Evolutionary conservation across 2,329 filamentous ascomycete genomes (phyloP).

Genomic region (Colletotrichum paranaense): DNA sequence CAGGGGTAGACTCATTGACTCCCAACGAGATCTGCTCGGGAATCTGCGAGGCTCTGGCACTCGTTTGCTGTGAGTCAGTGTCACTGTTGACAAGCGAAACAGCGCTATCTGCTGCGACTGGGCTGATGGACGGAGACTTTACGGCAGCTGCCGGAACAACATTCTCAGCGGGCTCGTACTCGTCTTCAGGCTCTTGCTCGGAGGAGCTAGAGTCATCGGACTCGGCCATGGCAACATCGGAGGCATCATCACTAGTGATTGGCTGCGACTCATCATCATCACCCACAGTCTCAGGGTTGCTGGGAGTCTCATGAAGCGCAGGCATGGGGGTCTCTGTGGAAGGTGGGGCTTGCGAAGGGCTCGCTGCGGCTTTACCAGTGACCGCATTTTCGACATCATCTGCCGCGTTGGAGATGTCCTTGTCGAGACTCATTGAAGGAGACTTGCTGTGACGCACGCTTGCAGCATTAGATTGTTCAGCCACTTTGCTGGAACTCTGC

Average conservation of each 20-base stretch:
- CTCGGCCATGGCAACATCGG: conserved; percentile 36
- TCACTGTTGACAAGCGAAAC: conserved; percentile 42
- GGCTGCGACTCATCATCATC: conserved; percentile 16
- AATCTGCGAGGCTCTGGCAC: conserved; percentile 37
- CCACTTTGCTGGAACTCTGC: neutral
- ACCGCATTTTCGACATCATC: conserved; percentile 14
- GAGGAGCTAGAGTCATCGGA: conserved; percentile 25
- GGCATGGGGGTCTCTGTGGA: conserved; percentile 5
- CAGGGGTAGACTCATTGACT: conserved; percentile 37
- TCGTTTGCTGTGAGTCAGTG: conserved; percentile 40
- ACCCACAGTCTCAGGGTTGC: neutral
- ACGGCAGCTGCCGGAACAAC: conserved; percentile 59
- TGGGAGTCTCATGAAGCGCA: neutral
- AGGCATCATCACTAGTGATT: conserved; percentile 19
- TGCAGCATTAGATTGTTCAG: neutral
- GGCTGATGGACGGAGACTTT: conserved; percentile 61
- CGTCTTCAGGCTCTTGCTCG: conserved; percentile 49
- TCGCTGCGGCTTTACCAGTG: conserved; percentile 23
- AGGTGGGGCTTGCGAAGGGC: neutral
- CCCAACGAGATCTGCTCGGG: conserved; percentile 36
- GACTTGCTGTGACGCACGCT: neutral
- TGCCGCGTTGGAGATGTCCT: neutral
- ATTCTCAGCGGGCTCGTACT: conserved; percentile 66
- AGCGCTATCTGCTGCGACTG: conserved; percentile 37
- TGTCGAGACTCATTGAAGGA: neutral